Base-by-base conservation (phyloP, 805 yeast species). In the Candida takata region DNA sequence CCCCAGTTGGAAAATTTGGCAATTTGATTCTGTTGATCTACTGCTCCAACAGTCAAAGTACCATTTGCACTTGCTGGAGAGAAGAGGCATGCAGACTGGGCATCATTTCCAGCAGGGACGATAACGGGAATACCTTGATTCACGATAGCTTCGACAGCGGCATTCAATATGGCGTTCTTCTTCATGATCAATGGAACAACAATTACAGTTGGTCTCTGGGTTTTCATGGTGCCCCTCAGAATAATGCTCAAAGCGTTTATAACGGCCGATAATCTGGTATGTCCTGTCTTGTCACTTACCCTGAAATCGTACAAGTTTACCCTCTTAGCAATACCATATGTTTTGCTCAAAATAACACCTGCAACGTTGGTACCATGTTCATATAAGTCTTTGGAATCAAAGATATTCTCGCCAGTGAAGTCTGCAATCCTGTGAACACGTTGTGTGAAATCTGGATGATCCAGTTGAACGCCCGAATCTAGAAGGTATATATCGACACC, bases 21-120 rank as follows among this genome's bases (percentile, higher is more conserved):
- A 28, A 87, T 67, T 3, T 66, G 51, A 49, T 85, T 54, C n/a
- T 69, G 56, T 51, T 79, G 90, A 51, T 87, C 88, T 32, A 85
- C 74, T 3, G 96, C 90, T 1, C 96, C 97, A 4, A 88, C 95
- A 0, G 95, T 78, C 10, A 86, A 70, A 0, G 85, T 83, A 24
- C 68, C 67, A 6, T 60, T 64, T 3, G 73, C 66, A 27, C 72
- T 62, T 4, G 70, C 65, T 4, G 78, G 77, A 15, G 74, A 67
- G 31, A 50, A 60, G 5, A 51, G 43, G 45, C 77, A 72, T 2
- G 77, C 72, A 34, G 60, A 60, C 13, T 45, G 48, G 27, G 57
- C 60, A 25, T 59, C 64, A 46, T 72, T 73, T 6, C 78, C 79
- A 3, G 77, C 77, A 1, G 77, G 67, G 4, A 64, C 60, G 17